These are phyloP conservation scores for Venturiaceae sp. DNA, from an alignment of 2,329 filamentous ascomycete species.

Conservation along the genomic window DNA sequence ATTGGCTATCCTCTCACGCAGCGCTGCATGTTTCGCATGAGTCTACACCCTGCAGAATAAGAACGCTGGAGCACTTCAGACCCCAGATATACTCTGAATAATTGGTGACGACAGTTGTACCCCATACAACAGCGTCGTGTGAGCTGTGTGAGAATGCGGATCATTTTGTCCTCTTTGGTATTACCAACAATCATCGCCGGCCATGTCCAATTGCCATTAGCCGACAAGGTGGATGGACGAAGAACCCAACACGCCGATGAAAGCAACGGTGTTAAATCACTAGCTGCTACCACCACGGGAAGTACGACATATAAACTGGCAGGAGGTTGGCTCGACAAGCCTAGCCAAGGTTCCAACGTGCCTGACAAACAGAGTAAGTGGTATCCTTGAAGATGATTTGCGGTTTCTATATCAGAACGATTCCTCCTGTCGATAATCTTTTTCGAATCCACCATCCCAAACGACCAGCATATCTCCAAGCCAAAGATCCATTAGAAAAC, in stretches of 20 bases:
- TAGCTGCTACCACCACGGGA: neutral
- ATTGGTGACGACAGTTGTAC: neutral
- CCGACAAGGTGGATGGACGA: neutral
- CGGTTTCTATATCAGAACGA: neutral
- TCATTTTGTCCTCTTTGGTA: neutral
- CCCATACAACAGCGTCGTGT: neutral
- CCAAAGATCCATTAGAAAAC: neutral
- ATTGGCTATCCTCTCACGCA: neutral
- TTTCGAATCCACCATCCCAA: neutral
- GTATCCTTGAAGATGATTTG: too few species aligned
- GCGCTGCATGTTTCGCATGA: neutral
- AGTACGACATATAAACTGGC: neutral
- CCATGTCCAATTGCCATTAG: neutral
- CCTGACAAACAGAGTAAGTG: slow-evolving; percentile 1
- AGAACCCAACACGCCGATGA: neutral
- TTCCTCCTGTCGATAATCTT: neutral
- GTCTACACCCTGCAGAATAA: neutral
- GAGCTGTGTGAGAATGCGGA: neutral
- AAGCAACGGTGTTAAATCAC: neutral
- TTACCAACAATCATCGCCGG: neutral
- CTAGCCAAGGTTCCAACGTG: neutral
- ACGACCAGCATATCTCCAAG: neutral
- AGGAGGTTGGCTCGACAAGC: neutral
- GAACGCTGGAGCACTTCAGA: neutral
- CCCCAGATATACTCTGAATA: neutral